phyloP scores from a whole-genome alignment of 495 filamentous ascomycete species.

The Hypoxylon intermedium region DNA sequence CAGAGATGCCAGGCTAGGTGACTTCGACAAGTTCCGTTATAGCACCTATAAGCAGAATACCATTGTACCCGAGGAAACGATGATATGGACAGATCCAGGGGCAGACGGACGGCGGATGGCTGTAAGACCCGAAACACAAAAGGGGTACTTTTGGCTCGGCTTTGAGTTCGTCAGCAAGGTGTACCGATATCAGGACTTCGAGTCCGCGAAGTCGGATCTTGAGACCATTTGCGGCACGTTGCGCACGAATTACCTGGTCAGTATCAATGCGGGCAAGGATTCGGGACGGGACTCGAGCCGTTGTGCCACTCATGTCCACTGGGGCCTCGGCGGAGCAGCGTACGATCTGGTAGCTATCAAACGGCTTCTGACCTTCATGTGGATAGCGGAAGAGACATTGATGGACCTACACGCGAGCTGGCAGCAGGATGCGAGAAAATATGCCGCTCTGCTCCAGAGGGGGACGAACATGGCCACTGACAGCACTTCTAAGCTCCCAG shows the following conservation, averaged over 20 bases:
- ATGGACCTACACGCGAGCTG: constrained; percentile 30
- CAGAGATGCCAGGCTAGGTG: constrained; percentile 7
- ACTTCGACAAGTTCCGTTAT: constrained; percentile 21
- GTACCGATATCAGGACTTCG: constrained; percentile 14
- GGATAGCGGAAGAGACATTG: constrained; percentile 26
- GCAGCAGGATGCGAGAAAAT: constrained; percentile 19
- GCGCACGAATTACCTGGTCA: constrained; percentile 18
- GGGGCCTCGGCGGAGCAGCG: constrained; percentile 19
- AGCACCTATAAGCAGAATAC: constrained; percentile 18
- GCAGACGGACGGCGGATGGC: constrained; percentile 17
- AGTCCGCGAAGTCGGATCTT: constrained; percentile 14
- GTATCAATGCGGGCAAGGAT: constrained; percentile 26
- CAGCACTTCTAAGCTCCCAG: constrained; percentile 5
- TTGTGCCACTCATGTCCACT: constrained; percentile 25
- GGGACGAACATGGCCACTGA: constrained; percentile 26
- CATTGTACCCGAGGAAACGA: constrained; percentile 31
- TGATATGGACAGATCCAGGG: constrained; percentile 30
- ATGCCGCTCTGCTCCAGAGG: constrained; percentile 21
- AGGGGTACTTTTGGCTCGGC: constrained; percentile 30
- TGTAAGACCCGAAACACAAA: constrained; percentile 19
- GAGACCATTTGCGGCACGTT: constrained; percentile 10
- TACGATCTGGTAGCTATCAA: constrained; percentile 18
- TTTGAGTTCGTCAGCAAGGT: constrained; percentile 30
- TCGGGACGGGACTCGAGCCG: constrained; percentile 16
- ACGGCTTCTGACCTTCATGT: constrained; percentile 24